phyloP scores from a whole-genome alignment of 495 filamentous ascomycete species.

The Aspergillus sparsus region DNA sequence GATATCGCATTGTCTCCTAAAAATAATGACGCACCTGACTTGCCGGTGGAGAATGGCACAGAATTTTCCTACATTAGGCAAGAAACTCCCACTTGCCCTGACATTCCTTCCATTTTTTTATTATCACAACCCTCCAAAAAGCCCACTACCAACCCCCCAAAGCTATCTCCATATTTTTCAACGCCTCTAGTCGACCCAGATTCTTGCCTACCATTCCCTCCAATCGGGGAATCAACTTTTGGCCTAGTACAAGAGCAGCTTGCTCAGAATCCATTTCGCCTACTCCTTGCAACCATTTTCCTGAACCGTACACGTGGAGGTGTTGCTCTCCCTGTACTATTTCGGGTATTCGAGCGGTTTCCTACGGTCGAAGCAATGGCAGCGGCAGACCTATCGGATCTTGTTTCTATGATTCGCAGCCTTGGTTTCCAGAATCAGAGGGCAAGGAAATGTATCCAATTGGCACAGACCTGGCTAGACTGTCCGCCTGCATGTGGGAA shows the following conservation, averaged over 20 bases:
- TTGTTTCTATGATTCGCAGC: conserved; percentile 64
- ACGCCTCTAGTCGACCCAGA: conserved; percentile 46
- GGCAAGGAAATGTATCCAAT: conserved; percentile 59
- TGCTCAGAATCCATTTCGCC: conserved; percentile 65
- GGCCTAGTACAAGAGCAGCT: conserved; percentile 85
- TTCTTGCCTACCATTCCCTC: conserved; percentile 71
- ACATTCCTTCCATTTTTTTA: not conserved
- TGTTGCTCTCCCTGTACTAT: conserved; percentile 77
- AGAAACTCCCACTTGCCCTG: not conserved
- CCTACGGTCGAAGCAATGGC: conserved; percentile 69
- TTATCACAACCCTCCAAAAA: conserved; percentile 18
- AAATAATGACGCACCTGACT: not conserved
- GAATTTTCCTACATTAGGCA: conserved; percentile 7
- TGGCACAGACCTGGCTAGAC: conserved; percentile 72
- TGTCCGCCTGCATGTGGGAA: conserved; percentile 58
- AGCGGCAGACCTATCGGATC: conserved; percentile 53
- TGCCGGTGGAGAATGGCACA: not conserved
- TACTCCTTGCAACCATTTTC: conserved; percentile 77
- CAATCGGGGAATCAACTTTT: conserved; percentile 61
- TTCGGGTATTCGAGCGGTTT: conserved; percentile 63
- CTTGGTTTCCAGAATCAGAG: conserved; percentile 74
- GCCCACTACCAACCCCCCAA: conserved; percentile 29
- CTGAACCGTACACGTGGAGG: conserved; percentile 77
- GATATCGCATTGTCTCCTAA: not conserved
- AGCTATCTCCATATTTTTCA: conserved; percentile 52